Base-by-base conservation (phyloP, 2,329 filamentous ascomycete species). In the Cytospora paraplurivora region DNA sequence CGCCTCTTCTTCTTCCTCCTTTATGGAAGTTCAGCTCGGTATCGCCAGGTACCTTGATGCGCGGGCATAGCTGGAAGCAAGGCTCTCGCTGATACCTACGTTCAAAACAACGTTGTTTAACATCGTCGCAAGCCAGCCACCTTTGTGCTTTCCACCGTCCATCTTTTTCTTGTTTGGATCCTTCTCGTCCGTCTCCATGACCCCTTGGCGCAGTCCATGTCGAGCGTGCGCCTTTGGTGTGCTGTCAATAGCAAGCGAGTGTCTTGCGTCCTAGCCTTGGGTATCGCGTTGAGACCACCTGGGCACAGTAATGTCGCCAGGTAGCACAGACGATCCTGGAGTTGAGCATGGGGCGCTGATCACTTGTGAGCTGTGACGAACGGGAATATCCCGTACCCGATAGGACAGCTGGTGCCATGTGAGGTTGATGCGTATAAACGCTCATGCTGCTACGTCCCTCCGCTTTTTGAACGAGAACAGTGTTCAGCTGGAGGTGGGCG, bases 31-130 rank as follows among this genome's bases (percentile, higher is more conserved):
- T 1, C 6, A 44, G 7, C 19, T n/a, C 17, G 13, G 19, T 6
- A 10, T n/a, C 41, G 7, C 17, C 41, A 7, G 17, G 41, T 15
- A n/a, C 5, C n/a, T 47, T 7, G 44, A 47, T 21, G 44, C 19
- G n/a, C n/a, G 44, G 44, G 21, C 44, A 47, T 47, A n/a, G 41
- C 41, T 21, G n/a, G n/a, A n/a, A 47, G 44, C 44, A 47, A 47
- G 44, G n/a, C n/a, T 47, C 44, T 47, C 10, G 44, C 19, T n/a
- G 27, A 27, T 27, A 27, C 27, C 27, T 27, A 27, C 27, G 27
- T 27, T 27, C 27, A 27, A 27, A 27, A 4, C n/a, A 27, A 27
- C 4, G 27, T 27, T 27, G 27, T 27, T 27, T 27, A 12, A 21
- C n/a, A 11, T 19, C 10, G 12, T 11, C 7, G 8, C 44, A 21